Evolutionary conservation across 805 yeast genomes (phyloP), one percentile per base, ranked within the genome.

Genomic region (Zygotorulaspora florentina): DNA sequence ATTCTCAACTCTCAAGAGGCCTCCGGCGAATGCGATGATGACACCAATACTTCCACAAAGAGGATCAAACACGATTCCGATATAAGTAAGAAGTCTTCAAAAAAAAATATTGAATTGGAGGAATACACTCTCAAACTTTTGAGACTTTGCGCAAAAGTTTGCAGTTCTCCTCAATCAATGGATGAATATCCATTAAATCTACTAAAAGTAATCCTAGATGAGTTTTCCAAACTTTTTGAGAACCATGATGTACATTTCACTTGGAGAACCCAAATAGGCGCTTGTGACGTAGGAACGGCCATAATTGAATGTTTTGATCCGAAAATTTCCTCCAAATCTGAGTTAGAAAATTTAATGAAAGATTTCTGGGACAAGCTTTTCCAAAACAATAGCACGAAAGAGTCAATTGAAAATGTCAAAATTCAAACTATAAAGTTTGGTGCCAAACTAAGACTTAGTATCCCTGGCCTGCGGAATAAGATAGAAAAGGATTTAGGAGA

Each of bases 211-310:
- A 59, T 70, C 2, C 49, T 68, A 49, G 51, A 54, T 9, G 37
- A 59, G 31, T 49, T 66, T 43, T 40, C 46, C 3, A 37, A 46
- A 3, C 53, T 72, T 60, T 65, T 61, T 59, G 57, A 53, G 25
- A 48, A 59, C 43, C 38, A 61, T 42, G 43, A 40, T 17, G 38
- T 65, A 28, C 42, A 69, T 1, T 67, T 68, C 41, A 76, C 87
- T 1, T 85, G 91, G 91, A 73, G 84, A 53, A 71, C 83, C 1
- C 79, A 80, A 52, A 47, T 73, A 1, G 70, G 72, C 1, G 65
- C 67, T 15, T 72, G 69, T 51, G 80, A 77, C 41, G 66, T 70
- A 8, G 61, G 77, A 23, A 57, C 43, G 1, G 46, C 48, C 8
- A 28, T 68, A 9, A 41, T 55, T 1, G 51, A 53, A 2, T 12